phyloP scores from a whole-genome alignment of 129 eudicot genomes.

The Chrysanthemum makinoi region DNA sequence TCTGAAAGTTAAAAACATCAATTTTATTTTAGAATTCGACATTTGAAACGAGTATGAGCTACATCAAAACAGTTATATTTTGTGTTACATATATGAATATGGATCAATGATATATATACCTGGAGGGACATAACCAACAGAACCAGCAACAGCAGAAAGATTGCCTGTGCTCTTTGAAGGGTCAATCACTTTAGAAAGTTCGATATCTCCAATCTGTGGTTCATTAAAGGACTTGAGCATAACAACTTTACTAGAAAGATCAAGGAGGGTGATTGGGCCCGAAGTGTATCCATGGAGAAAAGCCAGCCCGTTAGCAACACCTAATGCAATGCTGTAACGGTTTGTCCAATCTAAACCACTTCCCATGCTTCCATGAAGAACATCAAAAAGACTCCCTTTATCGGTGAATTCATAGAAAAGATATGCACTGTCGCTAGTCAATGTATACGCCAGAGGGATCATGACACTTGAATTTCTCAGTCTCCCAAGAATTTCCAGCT shows the following conservation, averaged over 20 bases:
- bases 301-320: constrained; percentile 79
- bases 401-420: constrained; percentile 63
- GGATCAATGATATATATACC: constrained; percentile 36
- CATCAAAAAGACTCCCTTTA: constrained; percentile 65
- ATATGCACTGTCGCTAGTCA: constrained; percentile 66
- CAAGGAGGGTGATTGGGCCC: constrained; percentile 64
- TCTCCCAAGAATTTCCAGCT: constrained; percentile 64
- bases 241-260: constrained; percentile 61
- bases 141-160: constrained; percentile 70
- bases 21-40: constrained; percentile 11
- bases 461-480: constrained; percentile 74
- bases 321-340: constrained; percentile 77
- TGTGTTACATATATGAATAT: background rate
- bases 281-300: constrained; percentile 72
- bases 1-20: constrained; percentile 47
- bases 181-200: constrained; percentile 84
- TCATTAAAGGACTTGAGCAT: constrained; percentile 70
- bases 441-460: constrained; percentile 76
- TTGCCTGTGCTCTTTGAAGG: constrained; percentile 76
- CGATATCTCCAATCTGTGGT: constrained; percentile 82
- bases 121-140: constrained; percentile 86
- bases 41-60: background rate
- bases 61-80: background rate
- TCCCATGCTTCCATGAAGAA: constrained; percentile 46
- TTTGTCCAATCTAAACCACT: constrained; percentile 74